Evolutionary conservation across 495 filamentous ascomycete genomes (phyloP), one percentile per base, ranked within the genome.

Genomic region (Staphylotrichum tortipilum): DNA sequence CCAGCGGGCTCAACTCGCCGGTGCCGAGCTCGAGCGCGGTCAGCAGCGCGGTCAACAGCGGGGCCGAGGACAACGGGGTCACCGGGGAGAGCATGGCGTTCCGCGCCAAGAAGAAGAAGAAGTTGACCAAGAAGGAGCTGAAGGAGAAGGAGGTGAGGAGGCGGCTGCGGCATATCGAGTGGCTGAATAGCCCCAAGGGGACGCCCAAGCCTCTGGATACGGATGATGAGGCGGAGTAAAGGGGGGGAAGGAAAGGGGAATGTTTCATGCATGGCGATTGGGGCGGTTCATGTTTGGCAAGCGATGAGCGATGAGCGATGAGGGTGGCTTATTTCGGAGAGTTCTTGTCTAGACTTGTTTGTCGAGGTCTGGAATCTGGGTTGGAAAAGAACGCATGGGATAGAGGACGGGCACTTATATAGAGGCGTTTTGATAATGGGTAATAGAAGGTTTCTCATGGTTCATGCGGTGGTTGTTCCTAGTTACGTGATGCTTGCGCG

Each of bases 121-220:
- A 98, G 87, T 76, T 94, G 80, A 98, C 92, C 42, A 84, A 91
- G 70, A 87, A 85, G 66, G 90, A 98, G 71, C 53, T 88, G 60
- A 98, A 98, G 78, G 92, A 98, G 56, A 76, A 85, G 3, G 94
- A 98, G 67, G 83, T 83, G 23, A 77, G 92, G 53, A 78, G 91
- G 49, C 75, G 91, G 63, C 72, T 98, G 69, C 85, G 92, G 64
- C 88, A 97, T 67, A 90, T 98, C 54, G 91, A 97, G 68, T 98
- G 94, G 90, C 70, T 85, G 52, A 89, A 84, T 62, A 79, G 73
- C 55, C 78, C 81, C 57, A 83, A 85, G 76, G 85, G 86, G 7
- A 92, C 87, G 5, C 87, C 87, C 15, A 80, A 85, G 63, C 83
- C 84, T 0, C 67, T 67, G 31, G 87, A 92, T 62, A 88, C 85